phyloP scores from a whole-genome alignment of 805 yeast species.

The Cyberlindnera misumaiensis region DNA sequence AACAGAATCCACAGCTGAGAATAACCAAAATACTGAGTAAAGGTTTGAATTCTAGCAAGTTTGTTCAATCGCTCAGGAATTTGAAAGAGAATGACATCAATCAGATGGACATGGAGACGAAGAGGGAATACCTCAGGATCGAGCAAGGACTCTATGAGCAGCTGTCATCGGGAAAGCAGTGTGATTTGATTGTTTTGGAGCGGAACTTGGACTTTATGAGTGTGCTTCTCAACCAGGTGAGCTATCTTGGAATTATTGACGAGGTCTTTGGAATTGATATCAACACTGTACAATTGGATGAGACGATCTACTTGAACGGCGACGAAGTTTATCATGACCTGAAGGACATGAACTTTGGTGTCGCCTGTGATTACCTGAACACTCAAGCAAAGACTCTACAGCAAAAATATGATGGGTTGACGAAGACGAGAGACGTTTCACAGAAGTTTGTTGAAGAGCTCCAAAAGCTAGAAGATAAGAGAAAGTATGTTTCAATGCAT shows the following conservation, averaged over 20 bases:
- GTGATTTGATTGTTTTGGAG: conserved; percentile 74
- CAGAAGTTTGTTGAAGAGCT: conserved; percentile 61
- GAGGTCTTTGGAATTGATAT: conserved; percentile 53
- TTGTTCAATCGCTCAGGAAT: conserved; percentile 37
- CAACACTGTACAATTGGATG: conserved; percentile 27
- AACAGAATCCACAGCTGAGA: conserved; percentile 37
- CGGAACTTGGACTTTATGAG: conserved; percentile 70
- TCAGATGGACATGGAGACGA: conserved; percentile 30
- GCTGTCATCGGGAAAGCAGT: conserved; percentile 36
- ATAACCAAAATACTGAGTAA: conserved; percentile 47
- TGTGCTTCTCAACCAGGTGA: conserved; percentile 66
- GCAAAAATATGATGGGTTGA: conserved; percentile 47
- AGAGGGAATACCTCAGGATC: conserved; percentile 20
- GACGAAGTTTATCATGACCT: conserved; percentile 24
- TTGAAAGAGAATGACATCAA: conserved; percentile 24
- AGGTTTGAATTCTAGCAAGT: conserved; percentile 48
- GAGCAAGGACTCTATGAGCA: conserved; percentile 29
- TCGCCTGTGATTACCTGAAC: conserved; percentile 70
- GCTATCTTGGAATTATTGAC: conserved; percentile 76
- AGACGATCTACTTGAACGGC: conserved; percentile 12
- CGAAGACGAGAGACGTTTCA: conserved; percentile 30
- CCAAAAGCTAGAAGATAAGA: conserved; percentile 58
- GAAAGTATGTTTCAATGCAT: conserved; percentile 63
- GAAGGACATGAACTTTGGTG: conserved; percentile 64
- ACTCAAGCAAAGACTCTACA: conserved; percentile 65